A percentile compares a stretch with the other conserved stretches of the same genome.
phyloP scores from a whole-genome alignment of 768 basidiomycete species.

The Pleurotus giganteus region DNA sequence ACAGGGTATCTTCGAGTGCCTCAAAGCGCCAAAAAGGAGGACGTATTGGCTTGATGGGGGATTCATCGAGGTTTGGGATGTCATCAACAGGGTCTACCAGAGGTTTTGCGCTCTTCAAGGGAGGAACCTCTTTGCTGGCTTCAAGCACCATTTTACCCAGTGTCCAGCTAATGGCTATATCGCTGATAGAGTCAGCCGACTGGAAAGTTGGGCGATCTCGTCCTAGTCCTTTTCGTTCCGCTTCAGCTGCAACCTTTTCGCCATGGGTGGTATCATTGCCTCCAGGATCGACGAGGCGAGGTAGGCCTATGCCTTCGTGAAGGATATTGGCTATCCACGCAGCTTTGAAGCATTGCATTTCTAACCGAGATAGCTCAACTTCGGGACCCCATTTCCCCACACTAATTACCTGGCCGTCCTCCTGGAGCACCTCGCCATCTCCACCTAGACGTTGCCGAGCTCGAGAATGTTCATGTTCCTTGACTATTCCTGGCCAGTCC shows the following conservation, averaged over 20 bases:
- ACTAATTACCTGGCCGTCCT: conserved; percentile 58
- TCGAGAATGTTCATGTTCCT: conserved; percentile 59
- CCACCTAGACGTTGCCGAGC: conserved; percentile 48
- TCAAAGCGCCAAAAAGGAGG: conserved; percentile 60
- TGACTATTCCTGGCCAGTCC: conserved; percentile 75
- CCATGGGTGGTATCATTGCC: conserved; percentile 73
- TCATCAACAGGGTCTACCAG: conserved; percentile 75
- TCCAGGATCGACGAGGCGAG: conserved; percentile 82
- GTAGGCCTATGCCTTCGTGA: conserved; percentile 94
- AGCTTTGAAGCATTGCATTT: conserved; percentile 99
- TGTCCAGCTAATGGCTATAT: conserved; percentile 96
- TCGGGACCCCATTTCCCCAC: conserved; percentile 67
- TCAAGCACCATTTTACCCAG: conserved; percentile 99
- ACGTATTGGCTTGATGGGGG: conserved; percentile 62
- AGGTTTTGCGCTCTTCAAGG: conserved; percentile 45
- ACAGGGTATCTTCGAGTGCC: conserved; percentile 59
- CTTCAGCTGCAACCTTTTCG: conserved; percentile 71
- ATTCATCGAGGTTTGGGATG: conserved; percentile 47
- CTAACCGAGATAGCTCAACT: conserved; percentile 80
- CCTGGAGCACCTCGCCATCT: conserved; percentile 59
- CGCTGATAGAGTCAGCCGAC: conserved; percentile 86
- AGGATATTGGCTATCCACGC: conserved; percentile 97
- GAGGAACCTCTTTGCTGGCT: conserved; percentile 82
- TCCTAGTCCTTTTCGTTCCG: conserved; percentile 79
- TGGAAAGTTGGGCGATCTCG: conserved; percentile 72